These are phyloP conservation scores for Exophiala dermatitidis DNA, from an alignment of 2,329 filamentous ascomycete genomes.

Conservation along the genomic window DNA sequence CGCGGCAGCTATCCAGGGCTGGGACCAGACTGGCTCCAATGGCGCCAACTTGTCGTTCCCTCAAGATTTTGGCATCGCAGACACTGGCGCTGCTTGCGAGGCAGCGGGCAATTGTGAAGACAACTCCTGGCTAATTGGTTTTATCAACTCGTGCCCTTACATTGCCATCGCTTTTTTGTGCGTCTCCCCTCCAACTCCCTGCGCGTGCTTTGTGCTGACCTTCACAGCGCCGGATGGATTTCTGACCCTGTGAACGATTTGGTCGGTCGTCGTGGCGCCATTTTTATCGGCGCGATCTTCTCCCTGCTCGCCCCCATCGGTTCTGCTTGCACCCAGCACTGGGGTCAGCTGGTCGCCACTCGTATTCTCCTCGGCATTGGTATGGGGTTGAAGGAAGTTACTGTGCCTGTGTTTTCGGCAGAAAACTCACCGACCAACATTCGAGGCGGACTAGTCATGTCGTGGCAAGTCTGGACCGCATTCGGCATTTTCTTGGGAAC, in stretches of 20 bases:
- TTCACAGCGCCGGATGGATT: slow-evolving; percentile 54
- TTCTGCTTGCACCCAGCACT: slow-evolving; percentile 54
- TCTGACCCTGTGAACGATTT: slow-evolving; percentile 57
- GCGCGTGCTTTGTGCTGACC: slow-evolving; percentile 13
- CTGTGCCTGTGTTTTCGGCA: slow-evolving; percentile 49
- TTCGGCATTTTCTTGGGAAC: slow-evolving; percentile 39
- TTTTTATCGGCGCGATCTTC: slow-evolving; percentile 57
- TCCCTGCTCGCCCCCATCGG: slow-evolving; percentile 62
- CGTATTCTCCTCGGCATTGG: slow-evolving; percentile 45
- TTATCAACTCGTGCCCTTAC: slow-evolving; percentile 56
- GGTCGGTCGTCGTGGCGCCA: slow-evolving; percentile 56
- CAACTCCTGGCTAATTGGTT: slow-evolving; percentile 56
- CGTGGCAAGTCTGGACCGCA: slow-evolving; percentile 49
- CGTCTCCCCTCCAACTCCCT: slow-evolving; percentile 19
- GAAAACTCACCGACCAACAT: slow-evolving; percentile 49
- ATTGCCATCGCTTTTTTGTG: slow-evolving; percentile 46
- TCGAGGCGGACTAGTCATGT: slow-evolving; percentile 49
- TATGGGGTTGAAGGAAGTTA: slow-evolving; percentile 37
- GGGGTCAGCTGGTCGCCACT: slow-evolving; percentile 51
- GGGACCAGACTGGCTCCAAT: slow-evolving; percentile 43
- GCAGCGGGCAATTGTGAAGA: slow-evolving; percentile 32
- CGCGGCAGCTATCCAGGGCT: slow-evolving; percentile 46
- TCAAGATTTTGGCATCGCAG: slow-evolving; percentile 40
- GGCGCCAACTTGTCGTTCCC: slow-evolving; percentile 49
- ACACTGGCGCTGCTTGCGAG: slow-evolving; percentile 27